phyloP scores from a whole-genome alignment of 163 green algal species.

The Chloromonas sp. region DNA sequence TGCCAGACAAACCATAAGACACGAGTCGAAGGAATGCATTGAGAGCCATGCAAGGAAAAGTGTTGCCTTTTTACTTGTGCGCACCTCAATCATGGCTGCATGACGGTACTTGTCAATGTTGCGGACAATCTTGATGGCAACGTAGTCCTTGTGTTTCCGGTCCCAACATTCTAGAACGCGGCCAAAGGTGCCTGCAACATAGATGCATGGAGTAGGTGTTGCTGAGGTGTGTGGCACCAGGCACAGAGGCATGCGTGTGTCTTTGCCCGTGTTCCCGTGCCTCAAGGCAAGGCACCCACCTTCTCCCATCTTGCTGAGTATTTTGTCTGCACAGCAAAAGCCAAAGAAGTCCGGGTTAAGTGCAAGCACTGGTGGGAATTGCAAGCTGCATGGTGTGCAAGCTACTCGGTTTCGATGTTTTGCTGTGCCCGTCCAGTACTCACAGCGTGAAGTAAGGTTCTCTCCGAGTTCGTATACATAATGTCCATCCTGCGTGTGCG shows the following conservation, averaged over 20 bases:
- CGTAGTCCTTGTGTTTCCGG: constrained; percentile 74
- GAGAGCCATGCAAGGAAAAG: no score
- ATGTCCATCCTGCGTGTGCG: constrained; percentile 64
- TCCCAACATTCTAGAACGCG: constrained; percentile 98
- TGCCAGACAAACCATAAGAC: neutral
- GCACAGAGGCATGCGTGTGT: neutral
- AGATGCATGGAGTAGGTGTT: neutral
- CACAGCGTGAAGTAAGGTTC: constrained; percentile 77
- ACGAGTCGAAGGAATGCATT: no score
- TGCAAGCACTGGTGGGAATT: no score
- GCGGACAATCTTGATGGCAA: constrained; percentile 97
- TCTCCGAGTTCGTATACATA: constrained; percentile 78
- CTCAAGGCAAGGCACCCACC: constrained; percentile 36
- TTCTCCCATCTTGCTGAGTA: constrained; percentile 92
- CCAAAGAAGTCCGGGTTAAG: no score
- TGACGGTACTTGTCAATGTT: constrained; percentile 93
- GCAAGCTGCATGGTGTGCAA: no score
- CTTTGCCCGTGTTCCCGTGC: neutral
- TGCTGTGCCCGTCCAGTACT: constrained; percentile 22
- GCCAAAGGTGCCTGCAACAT: constrained; percentile 88
- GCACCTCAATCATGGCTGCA: constrained; percentile 95
- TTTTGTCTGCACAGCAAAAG: constrained; percentile 75
- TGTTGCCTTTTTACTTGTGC: neutral
- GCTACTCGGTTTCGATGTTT: no score
- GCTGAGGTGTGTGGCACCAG: neutral